Percentiles rank a stretch among this genome's conserved stretches.
phyloP scores from a whole-genome alignment of 805 yeast genomes.

The Starmerella ratchasimensis region DNA sequence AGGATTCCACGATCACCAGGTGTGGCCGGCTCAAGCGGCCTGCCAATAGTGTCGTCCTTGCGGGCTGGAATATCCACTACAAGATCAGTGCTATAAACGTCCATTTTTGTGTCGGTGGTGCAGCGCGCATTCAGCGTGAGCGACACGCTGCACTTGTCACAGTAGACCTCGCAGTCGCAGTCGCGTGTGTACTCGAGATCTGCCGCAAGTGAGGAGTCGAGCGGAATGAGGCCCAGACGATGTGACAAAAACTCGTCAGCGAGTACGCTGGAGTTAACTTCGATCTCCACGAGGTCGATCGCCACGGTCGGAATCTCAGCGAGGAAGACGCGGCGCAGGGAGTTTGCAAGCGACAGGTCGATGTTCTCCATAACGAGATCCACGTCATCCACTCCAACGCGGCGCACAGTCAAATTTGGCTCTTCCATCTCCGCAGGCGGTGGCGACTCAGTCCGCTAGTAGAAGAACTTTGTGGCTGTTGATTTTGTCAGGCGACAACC shows the following conservation, averaged over 20 bases:
- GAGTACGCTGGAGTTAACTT: conserved; percentile 79
- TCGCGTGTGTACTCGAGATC: conserved; percentile 79
- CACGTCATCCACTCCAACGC: conserved; percentile 72
- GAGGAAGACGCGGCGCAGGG: conserved; percentile 78
- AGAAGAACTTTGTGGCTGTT: no score
- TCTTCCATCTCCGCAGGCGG: conserved; percentile 15
- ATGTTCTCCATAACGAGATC: conserved; percentile 80
- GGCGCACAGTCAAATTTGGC: conserved; percentile 80
- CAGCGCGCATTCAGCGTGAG: conserved; percentile 78
- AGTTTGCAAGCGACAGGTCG: conserved; percentile 82
- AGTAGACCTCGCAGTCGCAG: conserved; percentile 95
- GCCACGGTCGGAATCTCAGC: conserved; percentile 98
- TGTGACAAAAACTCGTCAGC: conserved; percentile 97
- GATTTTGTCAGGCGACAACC: no score
- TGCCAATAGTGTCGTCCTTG: conserved; percentile 42
- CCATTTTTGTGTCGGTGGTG: conserved; percentile 75
- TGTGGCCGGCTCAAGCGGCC: conserved; percentile 70
- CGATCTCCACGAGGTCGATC: conserved; percentile 89
- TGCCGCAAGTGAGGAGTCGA: conserved; percentile 72
- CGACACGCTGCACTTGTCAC: conserved; percentile 87
- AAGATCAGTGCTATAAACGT: conserved; percentile 77
- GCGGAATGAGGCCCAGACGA: conserved; percentile 82
- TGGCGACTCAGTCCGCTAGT: no score
- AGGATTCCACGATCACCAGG: conserved; percentile 54
- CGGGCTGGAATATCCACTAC: conserved; percentile 33